Conservation (phyloP, 2,329 filamentous ascomycete species). For the Cadophora sp. region DNA sequence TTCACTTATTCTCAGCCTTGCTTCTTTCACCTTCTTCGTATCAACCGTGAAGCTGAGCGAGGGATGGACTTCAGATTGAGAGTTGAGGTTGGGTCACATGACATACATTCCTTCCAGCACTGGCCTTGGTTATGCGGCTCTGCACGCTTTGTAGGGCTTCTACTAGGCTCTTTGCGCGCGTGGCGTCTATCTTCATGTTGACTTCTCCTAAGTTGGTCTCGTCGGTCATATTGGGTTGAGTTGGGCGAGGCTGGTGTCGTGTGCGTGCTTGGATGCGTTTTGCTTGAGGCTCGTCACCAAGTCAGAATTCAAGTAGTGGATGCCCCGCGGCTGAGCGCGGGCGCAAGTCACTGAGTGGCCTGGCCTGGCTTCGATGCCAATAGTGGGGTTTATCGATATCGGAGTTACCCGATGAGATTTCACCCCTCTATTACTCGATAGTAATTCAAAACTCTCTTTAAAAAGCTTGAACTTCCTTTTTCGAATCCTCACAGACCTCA, state of each 20-base stretch:
- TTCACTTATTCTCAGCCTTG: conserved; percentile 29
- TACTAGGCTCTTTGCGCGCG: conserved; percentile 66
- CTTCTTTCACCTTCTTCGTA: no score
- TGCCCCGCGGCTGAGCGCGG: no score
- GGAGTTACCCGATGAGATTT: conserved; percentile 28
- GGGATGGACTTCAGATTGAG: no score
- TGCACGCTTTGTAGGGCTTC: conserved; percentile 67
- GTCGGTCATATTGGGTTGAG: conserved; percentile 2
- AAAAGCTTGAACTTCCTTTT: conserved; percentile 3
- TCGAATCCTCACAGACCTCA: neutral
- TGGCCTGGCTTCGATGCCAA: conserved; percentile 15
- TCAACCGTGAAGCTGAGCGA: neutral
- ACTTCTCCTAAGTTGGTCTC: conserved; percentile 13
- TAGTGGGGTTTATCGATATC: conserved; percentile 36
- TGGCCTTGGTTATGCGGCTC: conserved; percentile 60
- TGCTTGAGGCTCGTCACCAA: neutral
- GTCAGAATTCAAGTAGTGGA: no score
- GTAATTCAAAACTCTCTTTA: conserved; percentile 30
- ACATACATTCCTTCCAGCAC: conserved; percentile 61
- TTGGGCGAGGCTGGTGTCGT: no score
- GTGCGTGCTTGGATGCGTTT: neutral
- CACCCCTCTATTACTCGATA: conserved; percentile 38
- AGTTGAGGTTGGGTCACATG: conserved; percentile 8
- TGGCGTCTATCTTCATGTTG: conserved; percentile 65
- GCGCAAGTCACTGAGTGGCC: no score